Percentiles rank a stretch among this genome's conserved stretches.
These are phyloP conservation scores for Cornus kousa DNA, from an alignment of 148 eudicot genomes.

Conservation along the genomic window DNA sequence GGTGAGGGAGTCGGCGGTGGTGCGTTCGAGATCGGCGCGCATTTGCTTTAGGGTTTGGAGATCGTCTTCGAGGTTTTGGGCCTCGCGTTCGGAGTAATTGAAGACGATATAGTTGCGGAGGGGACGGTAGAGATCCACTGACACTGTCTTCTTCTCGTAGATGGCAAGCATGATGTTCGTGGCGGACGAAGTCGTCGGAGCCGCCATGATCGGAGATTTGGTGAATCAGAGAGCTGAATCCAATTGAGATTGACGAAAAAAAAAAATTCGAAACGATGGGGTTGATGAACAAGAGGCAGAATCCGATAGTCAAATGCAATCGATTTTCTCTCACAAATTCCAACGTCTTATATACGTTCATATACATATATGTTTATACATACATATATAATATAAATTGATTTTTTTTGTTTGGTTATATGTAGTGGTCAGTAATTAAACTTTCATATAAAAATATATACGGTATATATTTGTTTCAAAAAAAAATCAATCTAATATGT, in stretches of 20 bases:
- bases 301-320: neutral
- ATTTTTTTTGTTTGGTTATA: no score
- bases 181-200: constrained; percentile 47
- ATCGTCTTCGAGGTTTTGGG: constrained; percentile 86
- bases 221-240: neutral
- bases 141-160: constrained; percentile 71
- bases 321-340: neutral
- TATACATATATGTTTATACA: no score
- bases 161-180: constrained; percentile 75
- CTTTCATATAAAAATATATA: no score
- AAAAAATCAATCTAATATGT: no score
- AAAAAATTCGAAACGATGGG: neutral
- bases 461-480: no score
- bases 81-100: constrained; percentile 88
- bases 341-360: neutral
- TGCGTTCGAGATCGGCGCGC: constrained; percentile 58
- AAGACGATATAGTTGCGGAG: constrained; percentile 75
- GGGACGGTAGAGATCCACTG: constrained; percentile 82
- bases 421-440: no score
- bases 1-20: constrained; percentile 46
- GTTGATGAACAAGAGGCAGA: neutral
- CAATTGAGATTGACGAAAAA: neutral
- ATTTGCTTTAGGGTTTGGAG: constrained; percentile 76
- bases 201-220: constrained; percentile 38
- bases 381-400: no score